Conservation (phyloP, 2,329 filamentous ascomycete genomes). For the Microdochium nivale region DNA sequence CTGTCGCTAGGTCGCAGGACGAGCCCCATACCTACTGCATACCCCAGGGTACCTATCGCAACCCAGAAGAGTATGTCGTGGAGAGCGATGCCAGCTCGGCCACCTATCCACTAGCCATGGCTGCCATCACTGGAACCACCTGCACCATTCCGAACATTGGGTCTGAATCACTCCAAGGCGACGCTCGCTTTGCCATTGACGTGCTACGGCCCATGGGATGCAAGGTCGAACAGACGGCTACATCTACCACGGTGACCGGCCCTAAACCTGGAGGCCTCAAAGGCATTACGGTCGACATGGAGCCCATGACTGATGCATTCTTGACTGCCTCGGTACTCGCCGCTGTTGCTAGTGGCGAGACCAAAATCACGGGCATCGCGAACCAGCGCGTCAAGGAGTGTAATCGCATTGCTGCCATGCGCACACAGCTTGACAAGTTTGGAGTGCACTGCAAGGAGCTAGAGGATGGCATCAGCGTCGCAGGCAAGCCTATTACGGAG, state of each 20-base stretch:
- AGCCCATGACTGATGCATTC: conserved; percentile 98
- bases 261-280: conserved; percentile 66
- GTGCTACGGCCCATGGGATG: conserved; percentile 92
- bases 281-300: conserved; percentile 85
- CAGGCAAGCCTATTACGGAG: conserved; percentile 38
- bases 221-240: conserved; percentile 71
- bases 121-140: conserved; percentile 89
- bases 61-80: conserved; percentile 77
- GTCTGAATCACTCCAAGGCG: conserved; percentile 82
- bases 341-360: conserved; percentile 76
- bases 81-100: conserved; percentile 98
- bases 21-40: conserved; percentile 93
- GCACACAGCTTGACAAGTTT: conserved; percentile 88
- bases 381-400: conserved; percentile 98
- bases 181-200: conserved; percentile 87
- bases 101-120: conserved; percentile 89
- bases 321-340: conserved; percentile 89
- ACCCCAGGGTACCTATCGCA: conserved; percentile 73
- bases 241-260: conserved; percentile 87
- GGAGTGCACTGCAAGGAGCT: conserved; percentile 79
- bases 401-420: conserved; percentile 93
- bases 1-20: conserved; percentile 65
- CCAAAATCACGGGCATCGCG: conserved; percentile 85
- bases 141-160: conserved; percentile 97
- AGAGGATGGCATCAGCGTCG: conserved; percentile 83